Conservation (phyloP, 768 basidiomycete genomes). For the Paxillus rubicundulus region DNA sequence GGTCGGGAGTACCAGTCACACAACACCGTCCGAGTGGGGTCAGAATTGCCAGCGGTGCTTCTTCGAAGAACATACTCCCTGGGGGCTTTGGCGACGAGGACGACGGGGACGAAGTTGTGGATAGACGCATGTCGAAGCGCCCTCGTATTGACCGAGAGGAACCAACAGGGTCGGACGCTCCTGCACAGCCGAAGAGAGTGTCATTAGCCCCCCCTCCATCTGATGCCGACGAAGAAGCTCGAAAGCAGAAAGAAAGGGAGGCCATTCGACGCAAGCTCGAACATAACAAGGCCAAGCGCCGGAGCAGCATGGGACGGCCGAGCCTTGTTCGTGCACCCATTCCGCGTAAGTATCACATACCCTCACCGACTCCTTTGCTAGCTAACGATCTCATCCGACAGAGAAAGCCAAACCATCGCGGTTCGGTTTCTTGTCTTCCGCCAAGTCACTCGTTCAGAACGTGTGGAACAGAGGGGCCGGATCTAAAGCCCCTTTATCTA, state of each 20-base stretch:
- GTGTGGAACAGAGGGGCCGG: constrained; percentile 65
- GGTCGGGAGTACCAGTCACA: constrained; percentile 3
- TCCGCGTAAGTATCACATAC: constrained; percentile 35
- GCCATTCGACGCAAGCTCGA: constrained; percentile 65
- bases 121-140: constrained; percentile 45
- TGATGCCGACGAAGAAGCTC: constrained; percentile 28
- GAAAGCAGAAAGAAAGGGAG: constrained; percentile 48
- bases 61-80: constrained; percentile 39
- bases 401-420: constrained; percentile 44
- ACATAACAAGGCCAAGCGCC: constrained; percentile 60
- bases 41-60: constrained; percentile 25
- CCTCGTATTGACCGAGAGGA: constrained; percentile 37
- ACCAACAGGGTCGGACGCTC: constrained; percentile 29
- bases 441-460: constrained; percentile 68
- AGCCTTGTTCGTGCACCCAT: constrained; percentile 41
- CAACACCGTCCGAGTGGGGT: constrained; percentile 24
- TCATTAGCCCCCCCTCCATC: constrained; percentile 29
- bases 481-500: constrained; percentile 25
- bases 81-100: constrained; percentile 58
- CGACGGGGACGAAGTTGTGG: constrained; percentile 40
- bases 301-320: constrained; percentile 59
- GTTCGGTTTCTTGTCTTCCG: constrained; percentile 67
- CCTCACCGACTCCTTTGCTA: constrained; percentile 4
- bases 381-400: constrained; percentile 27
- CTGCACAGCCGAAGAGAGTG: constrained; percentile 29